A percentile compares a stretch with the other conserved stretches of the same genome.
Conservation (phyloP, 306 rosid genomes). For the Canavalia gladiata region DNA sequence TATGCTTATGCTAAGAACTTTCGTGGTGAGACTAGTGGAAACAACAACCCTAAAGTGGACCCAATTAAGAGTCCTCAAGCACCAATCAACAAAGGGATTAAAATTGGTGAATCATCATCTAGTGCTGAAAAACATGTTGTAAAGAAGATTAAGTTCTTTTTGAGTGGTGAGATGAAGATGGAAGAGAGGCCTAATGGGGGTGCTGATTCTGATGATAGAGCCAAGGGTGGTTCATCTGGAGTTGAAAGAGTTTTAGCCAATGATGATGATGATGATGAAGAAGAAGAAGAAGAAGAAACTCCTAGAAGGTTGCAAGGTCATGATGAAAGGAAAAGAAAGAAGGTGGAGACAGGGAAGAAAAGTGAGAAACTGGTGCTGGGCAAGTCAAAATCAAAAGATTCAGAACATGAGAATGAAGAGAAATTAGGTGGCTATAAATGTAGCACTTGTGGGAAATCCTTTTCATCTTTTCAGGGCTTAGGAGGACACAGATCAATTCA, state of each 20-base stretch:
- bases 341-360: background rate
- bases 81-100: background rate
- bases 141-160: background rate
- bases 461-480: conserved; percentile 16
- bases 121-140: background rate
- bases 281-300: background rate
- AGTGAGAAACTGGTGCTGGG: background rate
- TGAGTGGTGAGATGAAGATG: background rate
- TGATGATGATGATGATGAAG: background rate
- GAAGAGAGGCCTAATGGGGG: background rate
- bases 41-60: background rate
- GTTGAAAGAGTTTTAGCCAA: background rate
- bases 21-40: background rate
- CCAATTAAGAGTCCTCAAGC: too few relatives aligned
- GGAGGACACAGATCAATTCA: conserved; percentile 23
- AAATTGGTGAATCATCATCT: background rate
- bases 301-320: background rate
- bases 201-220: background rate
- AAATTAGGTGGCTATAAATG: conserved; percentile 3
- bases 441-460: conserved; percentile 6
- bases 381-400: background rate
- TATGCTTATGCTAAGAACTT: background rate
- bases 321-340: background rate
- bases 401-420: background rate
- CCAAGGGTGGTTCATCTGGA: background rate